A percentile compares a stretch with the other conserved stretches of the same genome.
These are phyloP conservation scores for Phlegmacium glaucopus DNA, from an alignment of 768 basidiomycete genomes.

Conservation along the genomic window DNA sequence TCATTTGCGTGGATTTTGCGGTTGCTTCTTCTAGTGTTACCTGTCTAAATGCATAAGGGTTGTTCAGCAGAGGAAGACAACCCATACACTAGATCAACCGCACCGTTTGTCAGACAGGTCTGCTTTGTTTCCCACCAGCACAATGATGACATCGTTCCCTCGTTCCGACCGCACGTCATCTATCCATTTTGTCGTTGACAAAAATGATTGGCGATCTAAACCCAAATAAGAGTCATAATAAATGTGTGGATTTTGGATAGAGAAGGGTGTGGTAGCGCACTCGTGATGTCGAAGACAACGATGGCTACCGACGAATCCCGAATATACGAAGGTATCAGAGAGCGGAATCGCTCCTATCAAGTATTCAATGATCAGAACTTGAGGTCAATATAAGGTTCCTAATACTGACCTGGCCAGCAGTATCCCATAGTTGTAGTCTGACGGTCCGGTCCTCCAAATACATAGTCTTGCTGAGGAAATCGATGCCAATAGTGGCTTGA, in stretches of 20 bases:
- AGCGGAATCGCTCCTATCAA: conserved; percentile 89
- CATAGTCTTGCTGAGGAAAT: conserved; percentile 99
- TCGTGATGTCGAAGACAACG: conserved; percentile 98
- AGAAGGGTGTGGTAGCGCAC: conserved; percentile 44
- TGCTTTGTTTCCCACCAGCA: conserved; percentile 98
- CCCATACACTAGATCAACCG: conserved; percentile 22
- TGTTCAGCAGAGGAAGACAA: background rate
- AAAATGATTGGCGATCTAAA: conserved; percentile 93
- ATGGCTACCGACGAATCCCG: conserved; percentile 98
- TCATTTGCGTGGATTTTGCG: conserved; percentile 82
- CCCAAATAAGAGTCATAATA: background rate
- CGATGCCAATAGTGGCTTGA: conserved; percentile 96
- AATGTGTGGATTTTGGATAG: background rate
- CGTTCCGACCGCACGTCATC: conserved; percentile 98
- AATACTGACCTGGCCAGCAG: conserved; percentile 87
- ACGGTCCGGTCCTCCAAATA: conserved; percentile 99
- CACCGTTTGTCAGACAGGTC: conserved; percentile 98
- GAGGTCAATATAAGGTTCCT: background rate
- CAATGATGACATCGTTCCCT: conserved; percentile 97
- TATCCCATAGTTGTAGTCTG: conserved; percentile 97
- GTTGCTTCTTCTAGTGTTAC: conserved; percentile 99
- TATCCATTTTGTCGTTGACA: conserved; percentile 99
- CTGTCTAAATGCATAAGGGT: conserved; percentile 57
- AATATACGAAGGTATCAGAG: conserved; percentile 97
- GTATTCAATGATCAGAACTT: background rate